Conservation (phyloP, 805 yeast species). For the Kurtzmaniella cleridarum region DNA sequence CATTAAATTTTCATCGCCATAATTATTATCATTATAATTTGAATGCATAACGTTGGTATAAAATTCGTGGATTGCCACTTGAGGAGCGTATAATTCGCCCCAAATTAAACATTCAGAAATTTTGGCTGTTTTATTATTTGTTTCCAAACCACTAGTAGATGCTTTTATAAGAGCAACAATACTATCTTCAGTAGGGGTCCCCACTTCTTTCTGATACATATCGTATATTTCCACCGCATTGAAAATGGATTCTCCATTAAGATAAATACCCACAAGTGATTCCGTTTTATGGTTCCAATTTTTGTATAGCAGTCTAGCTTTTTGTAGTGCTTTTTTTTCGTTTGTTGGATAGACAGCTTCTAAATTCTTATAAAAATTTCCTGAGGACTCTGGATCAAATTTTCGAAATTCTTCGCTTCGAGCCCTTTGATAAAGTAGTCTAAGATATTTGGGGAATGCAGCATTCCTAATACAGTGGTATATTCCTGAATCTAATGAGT, state of each 20-base stretch:
- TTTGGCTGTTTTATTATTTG: conserved; percentile 6
- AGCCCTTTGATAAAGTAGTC: neutral
- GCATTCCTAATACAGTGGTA: conserved; percentile 11
- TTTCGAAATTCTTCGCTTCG: neutral
- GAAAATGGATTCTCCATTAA: conserved; percentile 29
- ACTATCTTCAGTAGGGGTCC: conserved; percentile 25
- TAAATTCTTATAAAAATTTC: neutral
- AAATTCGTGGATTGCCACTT: conserved; percentile 56
- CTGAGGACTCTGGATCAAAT: neutral
- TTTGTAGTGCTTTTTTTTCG: conserved; percentile 5
- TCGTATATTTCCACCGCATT: conserved; percentile 24
- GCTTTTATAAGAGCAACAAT: conserved; percentile 45
- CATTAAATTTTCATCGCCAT: conserved; percentile 14
- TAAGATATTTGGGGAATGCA: conserved; percentile 25
- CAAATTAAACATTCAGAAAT: conserved; percentile 29
- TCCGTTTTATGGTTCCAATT: conserved; percentile 18
- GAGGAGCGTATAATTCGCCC: conserved; percentile 52
- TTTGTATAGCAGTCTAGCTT: conserved; percentile 25
- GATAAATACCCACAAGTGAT: conserved; percentile 27
- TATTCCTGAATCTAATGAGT: conserved; percentile 3
- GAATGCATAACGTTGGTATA: conserved; percentile 29
- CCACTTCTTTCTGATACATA: conserved; percentile 23
- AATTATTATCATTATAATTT: conserved; percentile 4
- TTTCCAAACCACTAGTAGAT: conserved; percentile 20
- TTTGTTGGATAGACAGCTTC: neutral